A percentile compares a stretch with the other conserved stretches of the same genome.
Conservation (phyloP, 345 rosid species). For the Arabidopsis thaliana region DNA sequence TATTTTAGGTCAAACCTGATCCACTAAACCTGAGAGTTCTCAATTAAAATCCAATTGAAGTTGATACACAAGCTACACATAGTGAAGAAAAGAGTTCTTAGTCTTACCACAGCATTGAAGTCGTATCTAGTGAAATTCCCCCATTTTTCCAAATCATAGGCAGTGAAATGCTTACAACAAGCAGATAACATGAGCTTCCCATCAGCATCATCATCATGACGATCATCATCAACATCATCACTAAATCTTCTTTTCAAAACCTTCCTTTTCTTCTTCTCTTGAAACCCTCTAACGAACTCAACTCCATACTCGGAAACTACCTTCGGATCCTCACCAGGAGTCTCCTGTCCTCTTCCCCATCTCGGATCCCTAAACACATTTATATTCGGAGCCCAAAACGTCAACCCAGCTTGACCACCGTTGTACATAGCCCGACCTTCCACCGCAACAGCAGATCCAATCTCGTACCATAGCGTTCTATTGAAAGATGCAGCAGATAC, state of each 20-base stretch:
- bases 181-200: constrained; percentile 80
- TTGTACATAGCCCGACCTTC: constrained; percentile 93
- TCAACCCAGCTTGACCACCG: constrained; percentile 85
- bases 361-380: constrained; percentile 92
- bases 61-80: constrained; percentile 6
- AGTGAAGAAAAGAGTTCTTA: background rate
- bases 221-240: constrained; percentile 14
- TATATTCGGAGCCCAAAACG: constrained; percentile 92
- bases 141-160: constrained; percentile 94
- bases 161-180: constrained; percentile 93
- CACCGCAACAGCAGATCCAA: constrained; percentile 65
- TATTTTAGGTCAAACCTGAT: background rate
- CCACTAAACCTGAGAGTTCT: background rate
- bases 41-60: background rate
- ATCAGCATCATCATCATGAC: constrained; percentile 50
- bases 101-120: constrained; percentile 85
- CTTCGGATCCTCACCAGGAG: constrained; percentile 94
- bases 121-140: constrained; percentile 70
- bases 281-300: constrained; percentile 82
- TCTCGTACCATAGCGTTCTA: constrained; percentile 75
- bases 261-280: constrained; percentile 48
- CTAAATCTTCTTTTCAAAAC: constrained; percentile 30
- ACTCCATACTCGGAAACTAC: constrained; percentile 72
- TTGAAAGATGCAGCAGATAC: constrained; percentile 75
- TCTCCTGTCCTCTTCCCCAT: constrained; percentile 98